These are phyloP conservation scores for Inga oerstediana DNA, from an alignment of 306 rosid species.

Conservation along the genomic window DNA sequence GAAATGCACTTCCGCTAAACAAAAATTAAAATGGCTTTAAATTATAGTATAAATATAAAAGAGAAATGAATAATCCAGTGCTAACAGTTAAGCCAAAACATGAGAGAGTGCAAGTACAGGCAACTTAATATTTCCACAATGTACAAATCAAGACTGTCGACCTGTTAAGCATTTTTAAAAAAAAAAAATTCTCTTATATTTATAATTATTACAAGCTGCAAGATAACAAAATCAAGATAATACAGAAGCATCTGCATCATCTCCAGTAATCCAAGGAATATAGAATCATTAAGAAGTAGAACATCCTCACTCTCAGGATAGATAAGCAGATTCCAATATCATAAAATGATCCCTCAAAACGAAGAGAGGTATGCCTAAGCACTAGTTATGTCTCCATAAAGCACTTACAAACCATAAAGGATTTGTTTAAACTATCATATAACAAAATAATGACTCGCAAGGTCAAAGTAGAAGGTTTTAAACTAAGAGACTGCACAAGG, in stretches of 20 bases:
- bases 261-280: slow-evolving; percentile 21
- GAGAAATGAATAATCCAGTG: slow-evolving; percentile 1
- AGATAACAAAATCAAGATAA: slow-evolving; percentile 16
- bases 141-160: slow-evolving; percentile 3
- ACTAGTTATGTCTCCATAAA: slow-evolving; percentile 23
- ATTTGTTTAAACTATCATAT: background rate
- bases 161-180: background rate
- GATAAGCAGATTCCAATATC: slow-evolving; percentile 20
- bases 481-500: slow-evolving; percentile 6
- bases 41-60: background rate
- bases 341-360: background rate
- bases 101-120: background rate
- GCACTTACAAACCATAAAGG: background rate
- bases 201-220: slow-evolving; percentile 4
- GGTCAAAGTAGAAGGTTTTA: slow-evolving; percentile 10
- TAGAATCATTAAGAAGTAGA: slow-evolving; percentile 11
- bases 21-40: background rate
- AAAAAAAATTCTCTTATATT: slow-evolving; percentile 6
- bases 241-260: background rate
- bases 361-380: slow-evolving; percentile 11
- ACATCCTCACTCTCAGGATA: slow-evolving; percentile 18
- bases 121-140: slow-evolving; percentile 1
- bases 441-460: slow-evolving; percentile 6
- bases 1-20: background rate
- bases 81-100: slow-evolving; percentile 5